Conservation (phyloP, 1,139 yeast genomes). For the Zygotorulaspora mrakii region DNA sequence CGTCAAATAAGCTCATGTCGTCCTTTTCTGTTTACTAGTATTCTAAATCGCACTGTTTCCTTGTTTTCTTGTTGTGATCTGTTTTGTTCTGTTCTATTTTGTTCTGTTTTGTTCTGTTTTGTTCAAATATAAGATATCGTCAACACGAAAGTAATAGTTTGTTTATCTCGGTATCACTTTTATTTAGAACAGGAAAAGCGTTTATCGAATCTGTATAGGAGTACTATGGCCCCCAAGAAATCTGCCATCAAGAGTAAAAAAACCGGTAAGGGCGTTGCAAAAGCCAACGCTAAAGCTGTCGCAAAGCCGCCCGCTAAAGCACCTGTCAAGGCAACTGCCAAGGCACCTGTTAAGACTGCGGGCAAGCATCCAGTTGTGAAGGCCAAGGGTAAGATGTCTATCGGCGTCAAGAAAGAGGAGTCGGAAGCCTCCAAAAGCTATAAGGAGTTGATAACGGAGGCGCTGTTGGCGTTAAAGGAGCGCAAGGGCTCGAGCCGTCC, state of each 20-base stretch:
- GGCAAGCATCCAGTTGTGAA: slow-evolving; percentile 7
- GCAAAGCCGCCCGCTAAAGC: neutral
- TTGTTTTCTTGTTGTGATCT: neutral
- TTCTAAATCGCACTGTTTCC: too few relatives aligned
- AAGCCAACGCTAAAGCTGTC: neutral
- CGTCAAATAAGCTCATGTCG: too few relatives aligned
- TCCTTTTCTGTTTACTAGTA: too few relatives aligned
- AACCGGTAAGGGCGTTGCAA: slow-evolving; percentile 5
- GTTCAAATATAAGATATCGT: slow-evolving; percentile 1
- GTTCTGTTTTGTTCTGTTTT: neutral
- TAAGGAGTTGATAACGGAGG: slow-evolving; percentile 72
- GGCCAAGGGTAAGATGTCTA: slow-evolving; percentile 5
- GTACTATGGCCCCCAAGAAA: slow-evolving; percentile 4
- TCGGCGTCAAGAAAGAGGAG: slow-evolving; percentile 11
- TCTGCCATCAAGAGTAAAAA: neutral
- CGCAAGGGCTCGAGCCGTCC: slow-evolving; percentile 84
- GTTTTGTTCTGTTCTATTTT: neutral
- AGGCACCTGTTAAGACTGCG: slow-evolving; percentile 13
- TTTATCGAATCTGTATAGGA: too few relatives aligned
- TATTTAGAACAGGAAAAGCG: too few relatives aligned
- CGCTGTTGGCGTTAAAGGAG: slow-evolving; percentile 67
- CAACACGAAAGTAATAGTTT: neutral
- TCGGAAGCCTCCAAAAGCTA: slow-evolving; percentile 21
- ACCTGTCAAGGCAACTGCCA: slow-evolving; percentile 7
- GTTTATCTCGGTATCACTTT: neutral